Conservation (phyloP, 768 basidiomycete species). For the Tylopilus vinaceipallidus region DNA sequence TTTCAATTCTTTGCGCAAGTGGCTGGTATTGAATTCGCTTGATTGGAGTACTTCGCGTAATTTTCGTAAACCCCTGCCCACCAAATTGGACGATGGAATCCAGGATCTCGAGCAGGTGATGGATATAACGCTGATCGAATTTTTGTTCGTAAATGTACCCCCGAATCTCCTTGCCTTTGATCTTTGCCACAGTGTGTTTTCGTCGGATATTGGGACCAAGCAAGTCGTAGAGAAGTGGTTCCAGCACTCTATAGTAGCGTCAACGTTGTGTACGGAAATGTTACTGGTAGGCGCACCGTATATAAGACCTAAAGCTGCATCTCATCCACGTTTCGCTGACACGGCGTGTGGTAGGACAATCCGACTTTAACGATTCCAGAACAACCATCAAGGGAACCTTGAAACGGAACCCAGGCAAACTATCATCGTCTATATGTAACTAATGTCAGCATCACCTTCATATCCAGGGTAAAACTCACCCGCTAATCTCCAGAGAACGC, state of each 20-base stretch:
- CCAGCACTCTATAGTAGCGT: constrained; percentile 62
- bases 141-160: constrained; percentile 67
- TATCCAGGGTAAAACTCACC: constrained; percentile 44
- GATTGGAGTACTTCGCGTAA: constrained; percentile 61
- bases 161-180: constrained; percentile 65
- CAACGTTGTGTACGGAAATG: neutral
- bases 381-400: constrained; percentile 86
- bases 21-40: constrained; percentile 63
- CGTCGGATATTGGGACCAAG: constrained; percentile 67
- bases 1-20: constrained; percentile 58
- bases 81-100: constrained; percentile 81
- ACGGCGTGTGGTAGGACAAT: constrained; percentile 70
- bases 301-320: constrained; percentile 86
- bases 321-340: constrained; percentile 98
- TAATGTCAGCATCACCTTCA: constrained; percentile 4
- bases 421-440: constrained; percentile 61
- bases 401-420: constrained; percentile 79
- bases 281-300: constrained; percentile 53
- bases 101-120: constrained; percentile 75
- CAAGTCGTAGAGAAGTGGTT: constrained; percentile 80
- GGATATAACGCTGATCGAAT: constrained; percentile 73
- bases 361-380: constrained; percentile 75
- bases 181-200: constrained; percentile 44
- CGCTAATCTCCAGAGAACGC: constrained; percentile 86
- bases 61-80: constrained; percentile 82